Evolutionary conservation across 208 protist genomes (phyloP).

Genomic region (Zelonia costaricensis): DNA sequence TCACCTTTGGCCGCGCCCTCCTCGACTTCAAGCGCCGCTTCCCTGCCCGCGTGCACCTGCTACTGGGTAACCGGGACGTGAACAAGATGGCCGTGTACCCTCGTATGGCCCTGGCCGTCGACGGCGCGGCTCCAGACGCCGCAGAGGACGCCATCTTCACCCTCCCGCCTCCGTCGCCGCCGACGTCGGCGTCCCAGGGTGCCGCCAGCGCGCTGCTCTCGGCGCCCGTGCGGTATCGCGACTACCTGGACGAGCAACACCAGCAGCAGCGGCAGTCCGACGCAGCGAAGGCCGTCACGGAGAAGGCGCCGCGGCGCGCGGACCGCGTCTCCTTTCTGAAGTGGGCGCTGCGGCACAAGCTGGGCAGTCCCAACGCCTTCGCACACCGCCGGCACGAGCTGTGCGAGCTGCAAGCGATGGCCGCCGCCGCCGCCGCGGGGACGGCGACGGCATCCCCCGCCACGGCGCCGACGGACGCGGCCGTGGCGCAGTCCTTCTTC

Average conservation of each 20-base stretch:
- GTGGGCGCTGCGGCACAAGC: conserved; percentile 69
- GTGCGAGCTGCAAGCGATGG: conserved; percentile 15
- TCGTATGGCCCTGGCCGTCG: conserved; percentile 27
- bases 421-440: neutral
- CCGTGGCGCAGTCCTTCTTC: conserved; percentile 78
- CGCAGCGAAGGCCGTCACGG: neutral
- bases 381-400: conserved; percentile 73
- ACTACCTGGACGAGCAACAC: conserved; percentile 9
- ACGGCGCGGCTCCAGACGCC: conserved; percentile 16
- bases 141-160: conserved; percentile 33
- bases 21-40: conserved; percentile 77
- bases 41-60: conserved; percentile 79
- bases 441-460: neutral
- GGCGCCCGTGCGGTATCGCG: conserved; percentile 19
- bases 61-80: conserved; percentile 91
- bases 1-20: conserved; percentile 59
- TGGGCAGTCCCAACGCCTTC: conserved; percentile 66
- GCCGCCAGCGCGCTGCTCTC: neutral
- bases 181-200: neutral
- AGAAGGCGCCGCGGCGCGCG: conserved; percentile 1
- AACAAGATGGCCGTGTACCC: conserved; percentile 88
- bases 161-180: conserved; percentile 2
- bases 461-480: conserved; percentile 29
- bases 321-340: conserved; percentile 51
- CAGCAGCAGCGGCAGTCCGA: neutral